Base-by-base conservation (phyloP, 306 rosid genomes). In the Rubus parviflorus region DNA sequence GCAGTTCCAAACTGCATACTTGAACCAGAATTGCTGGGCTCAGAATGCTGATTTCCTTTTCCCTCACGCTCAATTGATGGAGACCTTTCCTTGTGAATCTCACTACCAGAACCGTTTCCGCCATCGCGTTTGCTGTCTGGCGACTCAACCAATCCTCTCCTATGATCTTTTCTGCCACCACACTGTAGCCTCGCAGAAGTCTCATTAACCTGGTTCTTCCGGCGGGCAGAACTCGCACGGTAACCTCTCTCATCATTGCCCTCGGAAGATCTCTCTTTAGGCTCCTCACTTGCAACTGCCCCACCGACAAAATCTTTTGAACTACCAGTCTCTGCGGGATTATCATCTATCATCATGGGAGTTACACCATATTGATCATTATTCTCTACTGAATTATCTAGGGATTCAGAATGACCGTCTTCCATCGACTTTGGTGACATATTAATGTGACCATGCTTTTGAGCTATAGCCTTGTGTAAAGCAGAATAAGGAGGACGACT, bases 401-500 rank as follows among this genome's bases (percentile, higher is more conserved):
- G 52, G 37, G 68, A 56, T 71, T 68, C 77, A 20, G 75, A 40
- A 67, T 15, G 61, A 48, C 43, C 76, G 13, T 16, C 69, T 54
- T 75, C 82, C 58, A 13, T 19, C n/a, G 57, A 65, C 19, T 46
- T 68, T 56, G n/a, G 74, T 62, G 35, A 69, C 20, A 57, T 64
- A 42, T 79, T 67, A 69, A 81, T 38, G 81, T 92, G 97, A 70
- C 85, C 87, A 73, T 83, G 81, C 82, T 80, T 78, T 81, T 75
- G 75, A 65, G 98, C 97, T 73, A 94, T 88, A 47, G 15, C 73
- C 81, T 62, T 85, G 81, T 92, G 93, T 73, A 72, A 70, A 42
- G 69, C 73, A 35, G 91, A 74, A 84, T 87, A 92, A 79, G 88
- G 95, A 61, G 63, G 81, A 75, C 72, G 93, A 57, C 97, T 92